phyloP scores from a whole-genome alignment of 306 rosid genomes.

The Lablab purpureus region DNA sequence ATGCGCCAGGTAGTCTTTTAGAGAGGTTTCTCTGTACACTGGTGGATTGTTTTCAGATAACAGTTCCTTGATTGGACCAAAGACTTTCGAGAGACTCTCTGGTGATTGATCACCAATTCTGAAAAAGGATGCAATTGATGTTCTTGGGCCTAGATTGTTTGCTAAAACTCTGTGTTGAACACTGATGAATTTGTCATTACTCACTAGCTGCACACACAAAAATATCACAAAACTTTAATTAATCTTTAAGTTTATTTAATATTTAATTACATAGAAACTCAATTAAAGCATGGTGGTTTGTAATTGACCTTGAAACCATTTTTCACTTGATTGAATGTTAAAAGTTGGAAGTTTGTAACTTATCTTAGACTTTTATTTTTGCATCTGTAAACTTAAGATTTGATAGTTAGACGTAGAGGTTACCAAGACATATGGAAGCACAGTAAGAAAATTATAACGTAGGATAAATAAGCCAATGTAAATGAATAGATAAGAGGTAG shows the following conservation, averaged over 20 bases:
- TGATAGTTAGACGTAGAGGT: too few relatives aligned
- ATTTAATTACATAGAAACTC: too few relatives aligned
- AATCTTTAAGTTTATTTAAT: too few relatives aligned
- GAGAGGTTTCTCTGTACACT: constrained; percentile 47
- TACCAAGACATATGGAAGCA: not conserved
- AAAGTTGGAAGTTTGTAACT: not conserved
- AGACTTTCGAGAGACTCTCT: constrained; percentile 9
- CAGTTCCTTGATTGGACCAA: constrained; percentile 65
- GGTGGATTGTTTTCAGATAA: constrained; percentile 59
- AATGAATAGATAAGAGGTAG: not conserved
- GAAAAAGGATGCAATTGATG: constrained; percentile 39
- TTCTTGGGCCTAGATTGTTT: constrained; percentile 44
- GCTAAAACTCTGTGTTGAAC: constrained; percentile 45
- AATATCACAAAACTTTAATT: not conserved
- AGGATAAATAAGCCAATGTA: too few relatives aligned
- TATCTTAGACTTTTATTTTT: too few relatives aligned
- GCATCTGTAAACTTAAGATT: too few relatives aligned
- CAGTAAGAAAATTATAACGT: not conserved
- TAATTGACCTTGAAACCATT: too few relatives aligned
- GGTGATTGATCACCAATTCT: not conserved
- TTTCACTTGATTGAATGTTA: too few relatives aligned
- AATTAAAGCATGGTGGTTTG: too few relatives aligned
- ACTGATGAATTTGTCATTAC: constrained; percentile 46
- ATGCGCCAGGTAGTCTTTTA: constrained; percentile 40
- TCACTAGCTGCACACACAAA: constrained; percentile 34